Evolutionary conservation across 2,329 filamentous ascomycete species (phyloP), one percentile per base, ranked within the genome.

Genomic region (Hypoxylon sp.): DNA sequence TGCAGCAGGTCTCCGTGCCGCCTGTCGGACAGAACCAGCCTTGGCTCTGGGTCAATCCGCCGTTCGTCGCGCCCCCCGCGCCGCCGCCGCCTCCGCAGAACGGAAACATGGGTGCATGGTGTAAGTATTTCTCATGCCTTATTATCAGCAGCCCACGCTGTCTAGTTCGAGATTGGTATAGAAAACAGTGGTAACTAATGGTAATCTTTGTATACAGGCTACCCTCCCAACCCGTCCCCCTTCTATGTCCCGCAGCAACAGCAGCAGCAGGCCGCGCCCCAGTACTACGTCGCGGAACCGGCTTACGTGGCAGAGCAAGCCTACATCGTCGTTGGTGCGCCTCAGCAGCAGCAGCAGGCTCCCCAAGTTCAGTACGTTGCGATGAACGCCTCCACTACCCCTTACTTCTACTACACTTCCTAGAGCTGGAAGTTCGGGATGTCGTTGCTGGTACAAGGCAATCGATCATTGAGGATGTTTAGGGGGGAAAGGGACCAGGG

Each of bases 41-140:
- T 7, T 54, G 35, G 21, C 52, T 61, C 15, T 50, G 26, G 55
- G 17, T 57, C 6, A 61, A 61, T 19, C 46, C 58, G 15, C 55
- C 58, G 1, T 7, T 61, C 9, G 58, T 57, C 8, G 38, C 51
- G 23, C 53, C 58, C 1, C 55, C 54, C 0, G 31, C 40, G 5
- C 44, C 55, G n/a, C 27, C 57, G 5, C 48, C 48, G 7, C 44
- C n/a, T 11, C 53, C 46, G 5, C n/a, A n/a, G n/a, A n/a, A n/a
- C n/a, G 42, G 46, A 11, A 54, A 44, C 37, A 45, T 31, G 15
- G 45, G 52, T 11, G 45, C 55, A 19, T 59, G 50, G 46, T 52
- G 55, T 60, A 51, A 51, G 55, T 48, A 4, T 27, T 7, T 4
- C 12, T 31, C n/a, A n/a, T n/a, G n/a, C n/a, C n/a, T n/a, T n/a